Evolutionary conservation across 345 rosid species (phyloP), one percentile per base, ranked within the genome.

Genomic region (Eucalyptus cloeziana): DNA sequence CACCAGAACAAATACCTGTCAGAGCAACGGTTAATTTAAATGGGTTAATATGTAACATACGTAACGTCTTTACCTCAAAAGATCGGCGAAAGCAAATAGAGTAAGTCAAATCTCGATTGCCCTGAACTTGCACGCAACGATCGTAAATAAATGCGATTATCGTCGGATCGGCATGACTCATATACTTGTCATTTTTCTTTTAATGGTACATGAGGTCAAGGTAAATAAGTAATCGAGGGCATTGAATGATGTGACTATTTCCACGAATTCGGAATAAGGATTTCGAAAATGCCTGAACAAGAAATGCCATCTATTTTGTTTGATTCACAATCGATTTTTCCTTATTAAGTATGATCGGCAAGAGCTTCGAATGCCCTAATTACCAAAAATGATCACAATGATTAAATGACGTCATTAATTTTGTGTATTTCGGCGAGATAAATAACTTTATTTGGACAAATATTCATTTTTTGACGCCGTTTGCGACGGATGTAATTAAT

Each of bases 141-240:
- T 31, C 5, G 13, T 5, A 13, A 56, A 25, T 25, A 56, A 22
- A 56, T 22, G 13, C 13, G 1, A 24, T 24, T 71, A 69, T 17
- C 13, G 7, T 2, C 4, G 45, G 13, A 10, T 10, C 4, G 7
- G 7, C 45, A 19, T 0, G 4, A 33, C 4, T 10, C 2, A 33
- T 11, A 5, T 25, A 9, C 33, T 19, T 37, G 24, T 17, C 44
- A 10, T 67, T 17, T 33, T 22, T 33, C 24, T 33, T 67, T 16
- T 52, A 8, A 21, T 7, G 8, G 25, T 52, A 21, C 2, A 1
- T 3, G 62, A 25, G 62, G 1, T 56, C 8, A 3, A 3, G 83
- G 13, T 33, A 71, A 71, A 37, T 1, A 21, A 22, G 6, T 4
- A 37, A 37, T 71, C 4, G 25, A 9, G 13, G 2, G 25, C 81